Conservation (phyloP, 495 filamentous ascomycete species). For the Trichoderma reesei region DNA sequence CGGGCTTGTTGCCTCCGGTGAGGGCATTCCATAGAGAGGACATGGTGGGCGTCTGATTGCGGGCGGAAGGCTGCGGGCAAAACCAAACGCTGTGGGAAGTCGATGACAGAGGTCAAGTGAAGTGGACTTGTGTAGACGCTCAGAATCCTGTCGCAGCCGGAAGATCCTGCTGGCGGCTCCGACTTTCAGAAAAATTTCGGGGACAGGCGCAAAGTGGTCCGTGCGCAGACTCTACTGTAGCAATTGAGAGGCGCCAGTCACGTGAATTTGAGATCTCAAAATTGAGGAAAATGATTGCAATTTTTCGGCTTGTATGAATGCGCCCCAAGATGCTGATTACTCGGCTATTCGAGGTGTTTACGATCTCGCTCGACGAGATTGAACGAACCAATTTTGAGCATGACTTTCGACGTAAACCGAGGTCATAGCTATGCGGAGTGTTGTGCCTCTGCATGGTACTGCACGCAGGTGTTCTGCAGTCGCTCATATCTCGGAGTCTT, state of each 20-base stretch:
- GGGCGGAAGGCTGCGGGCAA: slow-evolving; percentile 6
- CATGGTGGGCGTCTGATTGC: slow-evolving; percentile 34
- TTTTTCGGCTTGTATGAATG: background rate
- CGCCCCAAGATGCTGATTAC: too few species aligned
- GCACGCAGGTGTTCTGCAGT: background rate
- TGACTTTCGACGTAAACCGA: too few species aligned
- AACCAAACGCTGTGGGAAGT: slow-evolving; percentile 14
- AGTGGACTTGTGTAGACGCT: slow-evolving; percentile 12
- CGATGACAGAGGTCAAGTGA: slow-evolving; percentile 8
- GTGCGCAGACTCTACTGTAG: background rate
- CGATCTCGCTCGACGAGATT: too few species aligned
- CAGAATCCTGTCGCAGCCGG: slow-evolving; percentile 5
- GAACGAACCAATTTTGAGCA: too few species aligned
- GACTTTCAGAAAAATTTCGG: slow-evolving; percentile 10
- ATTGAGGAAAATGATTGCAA: slow-evolving; percentile 1
- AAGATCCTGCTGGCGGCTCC: slow-evolving; percentile 6
- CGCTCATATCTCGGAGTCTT: too few species aligned
- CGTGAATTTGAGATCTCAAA: slow-evolving; percentile 18
- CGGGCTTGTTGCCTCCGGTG: slow-evolving; percentile 58
- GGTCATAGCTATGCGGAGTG: too few species aligned
- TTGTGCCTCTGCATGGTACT: too few species aligned
- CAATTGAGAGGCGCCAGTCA: background rate
- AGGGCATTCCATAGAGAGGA: slow-evolving; percentile 74
- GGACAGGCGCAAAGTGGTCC: slow-evolving; percentile 1
- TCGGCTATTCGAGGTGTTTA: too few species aligned